Base-by-base conservation (phyloP, 371 early-diverging fungal species). In the Mucor velutinosus region DNA sequence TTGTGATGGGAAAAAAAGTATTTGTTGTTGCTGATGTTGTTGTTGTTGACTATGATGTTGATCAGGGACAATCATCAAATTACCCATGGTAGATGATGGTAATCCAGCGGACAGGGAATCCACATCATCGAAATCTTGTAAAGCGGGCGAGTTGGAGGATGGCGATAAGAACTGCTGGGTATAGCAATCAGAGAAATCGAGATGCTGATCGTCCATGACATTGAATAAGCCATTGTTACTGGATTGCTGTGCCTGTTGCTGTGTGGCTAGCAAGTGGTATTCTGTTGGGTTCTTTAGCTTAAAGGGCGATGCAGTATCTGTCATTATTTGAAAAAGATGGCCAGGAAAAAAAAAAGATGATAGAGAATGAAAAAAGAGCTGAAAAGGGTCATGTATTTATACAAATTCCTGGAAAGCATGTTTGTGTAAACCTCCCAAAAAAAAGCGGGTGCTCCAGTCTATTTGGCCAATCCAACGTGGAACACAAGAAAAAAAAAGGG, bases 91-190 rank as follows among this genome's bases (percentile, higher is more conserved):
- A 6, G 63, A 49, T 29, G 45, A 58, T 14, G 58, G 47, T 7
- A 41, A 45, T 17, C 59, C 66, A 58, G 33, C 57, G 7, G 69
- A 51, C 43, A 59, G 63, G 1, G 62, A 66, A 32, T 71, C 72
- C 10, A 67, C 30, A 55, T 76, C 76, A 51, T 76, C 76, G 53
- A 76, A 76, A 14, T 76, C 76, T 43, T 70, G 70, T 17, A 76
- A 25, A 3, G 62, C 60, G 21, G 76, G 70, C 25, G 72, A 73
- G 25, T 56, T 60, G 3, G 64, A 66, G 23, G 41, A 33, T 27
- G 73, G 70, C 25, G 70, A 66, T 57, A 69, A 45, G 21, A 75
- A 72, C 14, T 64, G 64, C 7, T 67, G 65, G 25, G 65, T 56
- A 47, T 56, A 60, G 17, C 33, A 61, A 30, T 65, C 68, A 29